phyloP scores from a whole-genome alignment of 768 basidiomycete genomes.

The Leccinum barrowsii region DNA sequence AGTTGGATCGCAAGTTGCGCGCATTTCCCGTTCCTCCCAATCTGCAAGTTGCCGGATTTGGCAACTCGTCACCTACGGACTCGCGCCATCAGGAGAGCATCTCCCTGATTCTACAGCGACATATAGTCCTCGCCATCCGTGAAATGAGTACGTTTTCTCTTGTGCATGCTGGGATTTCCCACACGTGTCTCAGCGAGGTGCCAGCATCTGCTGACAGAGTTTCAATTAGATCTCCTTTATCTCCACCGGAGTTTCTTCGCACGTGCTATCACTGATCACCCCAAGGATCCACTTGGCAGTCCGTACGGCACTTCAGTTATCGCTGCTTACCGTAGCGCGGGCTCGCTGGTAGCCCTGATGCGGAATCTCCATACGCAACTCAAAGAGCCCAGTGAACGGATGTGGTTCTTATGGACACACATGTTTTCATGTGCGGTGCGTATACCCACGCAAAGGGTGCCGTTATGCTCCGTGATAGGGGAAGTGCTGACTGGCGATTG shows the following conservation, averaged over 20 bases:
- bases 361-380: slow-evolving; percentile 63
- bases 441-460: slow-evolving; percentile 8
- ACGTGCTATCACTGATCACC: slow-evolving; percentile 67
- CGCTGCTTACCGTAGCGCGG: slow-evolving; percentile 70
- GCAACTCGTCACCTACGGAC: slow-evolving; percentile 45
- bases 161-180: neutral
- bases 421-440: slow-evolving; percentile 62
- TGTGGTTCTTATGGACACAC: slow-evolving; percentile 53
- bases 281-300: slow-evolving; percentile 69
- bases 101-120: slow-evolving; percentile 55
- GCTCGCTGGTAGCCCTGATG: slow-evolving; percentile 68
- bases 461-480: slow-evolving; percentile 10
- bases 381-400: slow-evolving; percentile 58
- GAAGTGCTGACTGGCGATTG: slow-evolving; percentile 12
- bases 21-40: slow-evolving; percentile 65
- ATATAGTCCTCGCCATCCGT: slow-evolving; percentile 64
- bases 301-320: slow-evolving; percentile 72
- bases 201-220: slow-evolving; percentile 13
- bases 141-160: slow-evolving; percentile 55
- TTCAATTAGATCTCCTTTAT: slow-evolving; percentile 55
- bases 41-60: slow-evolving; percentile 67
- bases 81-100: slow-evolving; percentile 36
- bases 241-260: slow-evolving; percentile 74
- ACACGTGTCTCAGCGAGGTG: neutral
- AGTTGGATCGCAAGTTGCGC: slow-evolving; percentile 62